Base-by-base conservation (phyloP, 805 yeast genomes). In the Huiozyma naganishii region DNA sequence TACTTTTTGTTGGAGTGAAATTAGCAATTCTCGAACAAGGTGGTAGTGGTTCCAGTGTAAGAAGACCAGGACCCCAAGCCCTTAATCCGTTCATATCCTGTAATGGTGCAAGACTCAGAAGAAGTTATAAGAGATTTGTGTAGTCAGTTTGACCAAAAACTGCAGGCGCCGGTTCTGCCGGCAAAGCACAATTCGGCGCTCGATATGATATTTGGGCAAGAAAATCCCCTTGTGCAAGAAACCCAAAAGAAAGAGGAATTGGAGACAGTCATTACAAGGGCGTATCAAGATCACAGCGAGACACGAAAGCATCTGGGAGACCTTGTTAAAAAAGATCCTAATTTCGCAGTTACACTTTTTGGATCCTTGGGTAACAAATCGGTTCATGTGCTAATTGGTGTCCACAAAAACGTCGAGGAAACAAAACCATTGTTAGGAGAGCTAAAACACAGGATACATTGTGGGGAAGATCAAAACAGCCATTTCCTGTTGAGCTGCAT, bases 251-350 rank as follows among this genome's bases (percentile, higher is more conserved):
- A 27, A 41, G 52, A 48, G 7, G 37, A 52, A 10, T 41, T 50
- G 3, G 62, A 55, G 41, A 47, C 48, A 28, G 45, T 57, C 5
- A 17, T 59, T 6, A 47, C 46, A 4, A 48, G 63, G 36, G 48
- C 62, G 4, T 58, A 52, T 32, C 60, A 57, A 29, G 62, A 57
- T 33, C 62, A 59, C 44, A 42, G 45, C 9, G 56, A 48, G 12
- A 51, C 62, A 3, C 48, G 55, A 28, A 40, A 43, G 3, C 39
- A 52, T 45, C 38, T 59, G 32, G 39, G 43, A 6, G 35, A 36
- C 7, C 36, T 46, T 10, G 48, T 59, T 8, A 40, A 41, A 6
- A 17, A 41, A 12, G 49, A 58, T 43, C 35, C 52, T 12, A 10
- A 48, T 2, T 43, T 39, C 32, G 46, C 61, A 6, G 29, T 59